Evolutionary conservation across 306 rosid species (phyloP), one percentile per base, ranked within the genome.

Genomic region (Dalbergia cultrata): DNA sequence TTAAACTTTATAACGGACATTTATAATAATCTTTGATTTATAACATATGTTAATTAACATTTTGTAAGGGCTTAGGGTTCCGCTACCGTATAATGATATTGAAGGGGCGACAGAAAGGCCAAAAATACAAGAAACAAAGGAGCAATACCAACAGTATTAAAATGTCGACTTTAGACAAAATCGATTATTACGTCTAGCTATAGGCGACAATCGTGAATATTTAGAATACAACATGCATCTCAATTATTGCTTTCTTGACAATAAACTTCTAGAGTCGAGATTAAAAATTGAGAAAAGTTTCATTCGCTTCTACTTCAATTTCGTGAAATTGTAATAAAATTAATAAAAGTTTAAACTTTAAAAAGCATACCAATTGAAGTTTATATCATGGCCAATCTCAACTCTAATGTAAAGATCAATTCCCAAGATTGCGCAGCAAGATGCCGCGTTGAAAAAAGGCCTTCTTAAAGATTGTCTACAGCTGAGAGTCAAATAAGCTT

Each of bases 381-480:
- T 59, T 60, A 69, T 76, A 44, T 19, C 50, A 43, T 71, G 70
- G 45, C 17, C 47, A 70, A 37, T 54, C 26, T 16, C n/a, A 53
- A 35, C 35, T 35, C 37, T 56, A 56, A 17, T 11, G 37, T 18
- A 11, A 39, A 70, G 34, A 44, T 79, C 18, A 60, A 70, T 71
- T 19, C 31, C 66, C 72, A 50, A 60, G 80, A 74, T 72, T 21
- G 74, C 73, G 61, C 70, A 74, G 60, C 62, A 80, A 67, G 58
- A 71, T 57, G 18, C 76, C 58, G 60, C 65, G 12, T 41, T 75
- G n/a, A 43, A 71, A 77, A 63, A 74, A 14, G 35, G 39, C 60
- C 78, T 81, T 62, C 82, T 56, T 45, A 66, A 70, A 65, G 22
- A 70, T 75, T 59, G 73, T 75, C 72, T 66, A 61, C 81, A 86